Percentiles rank a stretch among this genome's conserved stretches.
phyloP scores from a whole-genome alignment of 345 rosid species.

The Euclidium syriacum region DNA sequence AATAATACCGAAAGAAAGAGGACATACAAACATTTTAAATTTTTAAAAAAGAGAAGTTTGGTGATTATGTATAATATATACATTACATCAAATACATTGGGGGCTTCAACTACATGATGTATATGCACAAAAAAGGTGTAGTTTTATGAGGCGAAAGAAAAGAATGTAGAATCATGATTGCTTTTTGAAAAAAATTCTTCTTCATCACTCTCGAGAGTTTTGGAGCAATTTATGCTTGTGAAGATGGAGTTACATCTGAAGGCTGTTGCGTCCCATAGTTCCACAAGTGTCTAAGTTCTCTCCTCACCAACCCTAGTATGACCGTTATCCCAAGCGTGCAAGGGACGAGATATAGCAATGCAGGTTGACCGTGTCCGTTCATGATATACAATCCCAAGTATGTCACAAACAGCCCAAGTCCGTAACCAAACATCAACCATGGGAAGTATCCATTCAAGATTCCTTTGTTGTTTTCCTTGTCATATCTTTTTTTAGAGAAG shows the following conservation, averaged over 20 bases:
- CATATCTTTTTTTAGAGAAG: conserved; percentile 64
- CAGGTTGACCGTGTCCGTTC: conserved; percentile 97
- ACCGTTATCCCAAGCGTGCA: conserved; percentile 80
- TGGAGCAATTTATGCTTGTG: conserved; percentile 8
- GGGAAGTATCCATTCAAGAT: conserved; percentile 51
- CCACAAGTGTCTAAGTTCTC: conserved; percentile 65
- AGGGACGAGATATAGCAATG: conserved; percentile 97
- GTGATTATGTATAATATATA: neutral
- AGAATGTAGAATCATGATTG: neutral
- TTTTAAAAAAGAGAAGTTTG: neutral
- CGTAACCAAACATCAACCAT: conserved; percentile 79
- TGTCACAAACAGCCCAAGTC: conserved; percentile 72
- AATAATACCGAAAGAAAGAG: no score
- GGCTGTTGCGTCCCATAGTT: conserved; percentile 35
- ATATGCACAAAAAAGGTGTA: conserved; percentile 13
- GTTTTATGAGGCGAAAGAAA: neutral
- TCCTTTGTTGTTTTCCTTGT: conserved; percentile 60
- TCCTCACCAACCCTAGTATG: conserved; percentile 51
- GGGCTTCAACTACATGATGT: conserved; percentile 2
- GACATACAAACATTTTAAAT: neutral
- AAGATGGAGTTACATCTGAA: conserved; percentile 21
- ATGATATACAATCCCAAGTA: conserved; percentile 84
- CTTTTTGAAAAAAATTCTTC: neutral
- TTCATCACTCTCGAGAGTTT: neutral
- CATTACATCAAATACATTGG: conserved; percentile 8